Evolutionary conservation across 805 yeast genomes (phyloP), one percentile per base, ranked within the genome.

Genomic region (Wickerhamomyces ciferrii): DNA sequence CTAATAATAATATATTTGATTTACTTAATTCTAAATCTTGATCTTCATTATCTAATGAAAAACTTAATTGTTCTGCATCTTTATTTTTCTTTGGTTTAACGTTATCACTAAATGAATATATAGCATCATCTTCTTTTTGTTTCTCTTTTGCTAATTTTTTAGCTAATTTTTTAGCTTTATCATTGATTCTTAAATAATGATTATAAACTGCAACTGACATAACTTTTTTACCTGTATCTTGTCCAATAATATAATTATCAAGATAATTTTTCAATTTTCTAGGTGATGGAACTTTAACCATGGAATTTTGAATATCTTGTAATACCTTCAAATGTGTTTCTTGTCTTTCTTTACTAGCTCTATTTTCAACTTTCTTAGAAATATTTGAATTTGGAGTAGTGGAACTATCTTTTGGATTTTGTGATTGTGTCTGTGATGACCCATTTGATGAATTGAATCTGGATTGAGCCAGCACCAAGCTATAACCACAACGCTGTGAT

Each of bases 191-290:
- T 37, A 78, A 51, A 48, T 76, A 78, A 54, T 79, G 85, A 46
- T 80, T 79, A 53, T 74, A 79, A 0, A 79, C 81, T 1, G 83
- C 83, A 10, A 79, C 85, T 34, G 83, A 71, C 59, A 79, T 67
- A n/a, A 78, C 75, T 53, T 74, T 75, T 56, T 79, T 79, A 21
- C 81, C 76, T 5, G 63, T 67, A 1, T 75, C 76, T 59, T 79
- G 85, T 0, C 84, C 84, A 21, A 80, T 66, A 17, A 80, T 76
- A 52, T 72, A 79, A 41, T 67, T 67, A 53, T 79, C 84, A 15
- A 79, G 59, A 50, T 65, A 69, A 4, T 56, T 54, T 53, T 76
- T 75, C 45, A 79, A 55, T 37, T 61, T 61, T 42, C 66, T 68
- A 1, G 84, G 84, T 1, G 79, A 66, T 2, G 81, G 81, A 3